Evolutionary conservation across 257 asterid species (phyloP).

Genomic region (Primulina tabacum): DNA sequence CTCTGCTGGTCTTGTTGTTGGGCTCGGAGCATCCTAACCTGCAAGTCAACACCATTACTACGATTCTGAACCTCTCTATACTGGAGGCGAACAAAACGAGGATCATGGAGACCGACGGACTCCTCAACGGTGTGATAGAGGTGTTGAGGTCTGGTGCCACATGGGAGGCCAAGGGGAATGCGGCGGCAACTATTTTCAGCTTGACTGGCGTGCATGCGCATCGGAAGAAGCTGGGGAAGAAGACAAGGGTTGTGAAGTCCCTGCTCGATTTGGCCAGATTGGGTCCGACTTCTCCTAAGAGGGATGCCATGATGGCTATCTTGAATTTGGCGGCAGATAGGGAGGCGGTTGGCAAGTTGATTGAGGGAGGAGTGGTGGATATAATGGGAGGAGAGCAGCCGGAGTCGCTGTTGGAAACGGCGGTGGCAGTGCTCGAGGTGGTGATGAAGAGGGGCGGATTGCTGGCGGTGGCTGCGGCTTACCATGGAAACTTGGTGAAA

Average conservation of each 20-base stretch:
- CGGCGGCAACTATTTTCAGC: slow-evolving; percentile 85
- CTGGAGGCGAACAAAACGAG: slow-evolving; percentile 70
- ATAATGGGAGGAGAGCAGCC: slow-evolving; percentile 44
- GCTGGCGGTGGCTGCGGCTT: slow-evolving; percentile 54
- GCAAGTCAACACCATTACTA: slow-evolving; percentile 77
- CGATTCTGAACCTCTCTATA: slow-evolving; percentile 76
- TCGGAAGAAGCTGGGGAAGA: slow-evolving; percentile 54
- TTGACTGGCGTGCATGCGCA: slow-evolving; percentile 56
- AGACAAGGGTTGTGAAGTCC: slow-evolving; percentile 60
- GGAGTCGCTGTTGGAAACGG: slow-evolving; percentile 67
- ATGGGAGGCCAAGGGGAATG: slow-evolving; percentile 92
- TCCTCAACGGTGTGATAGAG: slow-evolving; percentile 62
- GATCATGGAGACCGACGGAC: slow-evolving; percentile 80
- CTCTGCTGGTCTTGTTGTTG: slow-evolving; percentile 51
- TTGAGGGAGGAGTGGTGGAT: slow-evolving; percentile 76
- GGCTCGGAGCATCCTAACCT: slow-evolving; percentile 64
- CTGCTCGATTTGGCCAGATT: slow-evolving; percentile 57
- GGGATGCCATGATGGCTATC: slow-evolving; percentile 83
- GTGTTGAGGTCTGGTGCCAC: slow-evolving; percentile 75
- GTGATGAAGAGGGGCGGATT: slow-evolving; percentile 81
- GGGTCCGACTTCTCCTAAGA: slow-evolving; percentile 55
- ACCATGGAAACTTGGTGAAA: slow-evolving; percentile 41
- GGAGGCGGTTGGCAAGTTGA: slow-evolving; percentile 61
- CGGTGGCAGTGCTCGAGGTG: slow-evolving; percentile 64
- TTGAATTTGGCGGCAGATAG: slow-evolving; percentile 71